Percentiles rank a stretch among this genome's conserved stretches.
phyloP scores from a whole-genome alignment of 106 monocot species.

The Dendrobium huoshanense region DNA sequence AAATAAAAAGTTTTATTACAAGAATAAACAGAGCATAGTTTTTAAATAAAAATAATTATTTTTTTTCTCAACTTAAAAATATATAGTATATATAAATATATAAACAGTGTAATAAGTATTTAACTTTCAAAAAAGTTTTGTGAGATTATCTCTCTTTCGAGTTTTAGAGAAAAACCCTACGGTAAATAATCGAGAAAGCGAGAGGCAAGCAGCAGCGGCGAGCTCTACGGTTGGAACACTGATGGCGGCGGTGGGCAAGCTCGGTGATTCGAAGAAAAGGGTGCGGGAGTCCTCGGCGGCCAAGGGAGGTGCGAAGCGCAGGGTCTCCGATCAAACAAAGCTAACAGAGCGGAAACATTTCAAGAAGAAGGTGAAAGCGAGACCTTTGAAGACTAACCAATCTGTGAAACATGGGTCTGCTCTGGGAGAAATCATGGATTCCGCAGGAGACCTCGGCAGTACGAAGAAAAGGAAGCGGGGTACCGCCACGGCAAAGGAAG shows the following conservation, averaged over 20 bases:
- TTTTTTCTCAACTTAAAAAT: too few relatives aligned
- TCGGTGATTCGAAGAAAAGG: conserved; percentile 6
- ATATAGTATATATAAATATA: too few relatives aligned
- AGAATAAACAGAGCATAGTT: too few relatives aligned
- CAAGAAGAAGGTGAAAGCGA: conserved; percentile 3
- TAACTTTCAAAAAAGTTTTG: too few relatives aligned
- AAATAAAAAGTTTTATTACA: too few relatives aligned
- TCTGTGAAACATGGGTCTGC: not conserved
- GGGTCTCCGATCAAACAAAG: conserved; percentile 1
- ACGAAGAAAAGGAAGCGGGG: conserved; percentile 35
- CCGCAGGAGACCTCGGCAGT: conserved; percentile 4
- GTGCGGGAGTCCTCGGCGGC: not conserved
- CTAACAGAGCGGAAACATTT: not conserved
- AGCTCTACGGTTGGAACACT: not conserved
- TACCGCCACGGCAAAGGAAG: not conserved
- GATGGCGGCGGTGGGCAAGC: not conserved
- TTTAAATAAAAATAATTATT: too few relatives aligned
- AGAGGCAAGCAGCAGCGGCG: not conserved
- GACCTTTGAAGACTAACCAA: not conserved
- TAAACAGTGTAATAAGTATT: too few relatives aligned
- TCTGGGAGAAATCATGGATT: conserved; percentile 6
- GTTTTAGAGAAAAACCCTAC: not conserved
- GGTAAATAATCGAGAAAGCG: not conserved
- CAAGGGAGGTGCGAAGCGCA: conserved; percentile 14
- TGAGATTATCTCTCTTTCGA: too few relatives aligned